Evolutionary conservation across 2,329 filamentous ascomycete species (phyloP).

Genomic region (Teratosphaeria nubilosa): DNA sequence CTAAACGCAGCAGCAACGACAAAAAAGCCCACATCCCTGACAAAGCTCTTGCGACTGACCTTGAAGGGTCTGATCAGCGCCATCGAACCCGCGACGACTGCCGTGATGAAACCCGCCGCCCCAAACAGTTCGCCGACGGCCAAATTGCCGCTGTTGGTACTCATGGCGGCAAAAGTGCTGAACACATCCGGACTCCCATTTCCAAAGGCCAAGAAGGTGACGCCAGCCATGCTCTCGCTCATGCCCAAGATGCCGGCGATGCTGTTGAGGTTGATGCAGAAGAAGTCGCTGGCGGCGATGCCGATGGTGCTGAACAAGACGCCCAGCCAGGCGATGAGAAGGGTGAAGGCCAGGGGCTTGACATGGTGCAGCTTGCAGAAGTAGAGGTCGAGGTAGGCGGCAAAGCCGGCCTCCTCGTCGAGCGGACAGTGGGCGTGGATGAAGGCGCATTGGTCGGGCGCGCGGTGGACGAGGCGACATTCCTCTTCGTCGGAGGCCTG

Average conservation of each 20-base stretch:
- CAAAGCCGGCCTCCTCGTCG: conserved; percentile 70
- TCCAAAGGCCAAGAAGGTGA: conserved; percentile 92
- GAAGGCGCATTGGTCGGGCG: conserved; percentile 75
- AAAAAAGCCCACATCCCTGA: conserved; percentile 88
- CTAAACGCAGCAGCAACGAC: conserved; percentile 77
- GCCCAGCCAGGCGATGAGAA: conserved; percentile 74
- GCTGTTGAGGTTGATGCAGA: conserved; percentile 92
- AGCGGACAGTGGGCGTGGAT: conserved; percentile 72
- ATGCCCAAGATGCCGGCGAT: conserved; percentile 81
- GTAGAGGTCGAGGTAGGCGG: conserved; percentile 83
- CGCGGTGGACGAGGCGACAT: conserved; percentile 68
- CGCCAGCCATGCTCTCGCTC: conserved; percentile 91
- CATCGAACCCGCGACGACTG: conserved; percentile 95
- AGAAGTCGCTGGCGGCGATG: conserved; percentile 96
- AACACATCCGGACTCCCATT: conserved; percentile 98
- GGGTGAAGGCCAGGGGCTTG: conserved; percentile 66
- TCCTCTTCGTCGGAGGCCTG: conserved; percentile 35
- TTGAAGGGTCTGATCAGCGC: conserved; percentile 90
- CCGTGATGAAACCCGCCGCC: conserved; percentile 89
- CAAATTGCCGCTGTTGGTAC: conserved; percentile 91
- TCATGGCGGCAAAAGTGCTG: conserved; percentile 96
- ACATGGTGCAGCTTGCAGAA: conserved; percentile 66
- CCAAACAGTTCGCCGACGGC: conserved; percentile 92
- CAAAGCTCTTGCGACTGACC: conserved; percentile 79
- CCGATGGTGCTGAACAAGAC: conserved; percentile 94